phyloP scores from a whole-genome alignment of 352 stramenopile species.

The Globisporangium radiosum region DNA sequence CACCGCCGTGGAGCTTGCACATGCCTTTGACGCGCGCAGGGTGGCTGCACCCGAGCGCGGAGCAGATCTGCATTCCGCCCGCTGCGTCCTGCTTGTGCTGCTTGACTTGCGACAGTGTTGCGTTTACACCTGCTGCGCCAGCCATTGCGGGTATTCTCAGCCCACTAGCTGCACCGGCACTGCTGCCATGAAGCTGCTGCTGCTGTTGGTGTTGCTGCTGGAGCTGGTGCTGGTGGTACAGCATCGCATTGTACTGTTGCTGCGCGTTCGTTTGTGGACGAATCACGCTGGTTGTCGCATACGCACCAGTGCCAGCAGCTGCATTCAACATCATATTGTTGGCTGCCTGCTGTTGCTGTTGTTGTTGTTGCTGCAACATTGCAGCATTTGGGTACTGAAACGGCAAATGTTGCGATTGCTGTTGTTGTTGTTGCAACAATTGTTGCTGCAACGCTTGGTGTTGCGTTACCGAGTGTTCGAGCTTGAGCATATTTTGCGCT shows the following conservation, averaged over 20 bases:
- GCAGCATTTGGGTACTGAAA: constrained; percentile 45
- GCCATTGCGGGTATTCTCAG: constrained; percentile 18
- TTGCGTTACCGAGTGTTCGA: constrained; percentile 33
- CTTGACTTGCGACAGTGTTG: constrained; percentile 32
- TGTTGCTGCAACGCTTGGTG: constrained; percentile 46
- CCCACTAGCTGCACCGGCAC: constrained; percentile 19
- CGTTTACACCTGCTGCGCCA: constrained; percentile 29
- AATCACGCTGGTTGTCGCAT: too few species aligned
- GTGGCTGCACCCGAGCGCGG: constrained; percentile 73
- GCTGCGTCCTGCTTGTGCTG: constrained; percentile 49
- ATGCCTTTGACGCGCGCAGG: constrained; percentile 74
- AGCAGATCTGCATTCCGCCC: constrained; percentile 56
- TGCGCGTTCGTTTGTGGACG: constrained; percentile 24
- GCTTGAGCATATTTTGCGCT: constrained; percentile 20
- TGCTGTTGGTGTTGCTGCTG: constrained; percentile 33
- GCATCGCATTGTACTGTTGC: constrained; percentile 48
- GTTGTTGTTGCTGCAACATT: constrained; percentile 25
- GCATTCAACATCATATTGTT: constrained; percentile 39
- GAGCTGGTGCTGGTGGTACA: constrained; percentile 22
- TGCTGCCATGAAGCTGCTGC: constrained; percentile 13
- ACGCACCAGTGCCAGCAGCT: constrained; percentile 18
- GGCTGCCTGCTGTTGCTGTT: constrained; percentile 9
- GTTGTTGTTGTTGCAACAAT: constrained; percentile 46
- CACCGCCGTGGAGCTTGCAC: constrained; percentile 82
- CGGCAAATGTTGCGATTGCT: constrained; percentile 45